Evolutionary conservation across 495 filamentous ascomycete genomes (phyloP), one percentile per base, ranked within the genome.

Genomic region (Jackrogersella minutella): DNA sequence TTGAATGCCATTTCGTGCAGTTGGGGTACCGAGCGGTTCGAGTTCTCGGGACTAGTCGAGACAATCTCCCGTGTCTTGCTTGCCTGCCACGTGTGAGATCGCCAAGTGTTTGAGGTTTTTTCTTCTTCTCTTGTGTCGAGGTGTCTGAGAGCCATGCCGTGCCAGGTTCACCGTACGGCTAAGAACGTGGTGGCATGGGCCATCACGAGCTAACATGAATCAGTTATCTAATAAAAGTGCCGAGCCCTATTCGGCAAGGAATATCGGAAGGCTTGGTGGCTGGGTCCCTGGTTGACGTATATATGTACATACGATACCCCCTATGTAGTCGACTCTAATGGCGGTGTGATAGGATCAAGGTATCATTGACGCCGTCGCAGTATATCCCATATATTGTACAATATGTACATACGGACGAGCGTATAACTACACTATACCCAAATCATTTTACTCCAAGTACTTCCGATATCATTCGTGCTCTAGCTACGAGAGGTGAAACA

Each of bases 21-120:
- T 62, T 30, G 36, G 34, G 57, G 64, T 67, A 67, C 64, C 64
- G 64, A 56, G 50, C 28, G 13, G 50, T 40, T 66, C 51, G 57
- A 52, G 51, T 62, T 58, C 39, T 44, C 53, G 64, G 64, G 53
- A 47, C 64, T 24, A 34, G 40, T 63, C 31, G 5, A 68, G 53
- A 58, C 8, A 68, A 68, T 62, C 58, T 68, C 47, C 59, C 65
- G 59, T 50, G 55, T 60, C 60, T 61, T 69, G 51, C 66, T 64
- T 64, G 60, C 39, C 54, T 22, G 66, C 60, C 66, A 69, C 66
- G 66, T 69, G 66, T 64, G 66, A 61, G 66, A 69, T 69, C 60
- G 66, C 66, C 60, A 57, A 64, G 56, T 54, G 37, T 40, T 44
- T 30, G 24, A 24, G 17, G 13, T 50, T 52, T 50, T 50, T 41